These are phyloP conservation scores for Aspergillus ostianus DNA, from an alignment of 495 filamentous ascomycete genomes.

Conservation along the genomic window DNA sequence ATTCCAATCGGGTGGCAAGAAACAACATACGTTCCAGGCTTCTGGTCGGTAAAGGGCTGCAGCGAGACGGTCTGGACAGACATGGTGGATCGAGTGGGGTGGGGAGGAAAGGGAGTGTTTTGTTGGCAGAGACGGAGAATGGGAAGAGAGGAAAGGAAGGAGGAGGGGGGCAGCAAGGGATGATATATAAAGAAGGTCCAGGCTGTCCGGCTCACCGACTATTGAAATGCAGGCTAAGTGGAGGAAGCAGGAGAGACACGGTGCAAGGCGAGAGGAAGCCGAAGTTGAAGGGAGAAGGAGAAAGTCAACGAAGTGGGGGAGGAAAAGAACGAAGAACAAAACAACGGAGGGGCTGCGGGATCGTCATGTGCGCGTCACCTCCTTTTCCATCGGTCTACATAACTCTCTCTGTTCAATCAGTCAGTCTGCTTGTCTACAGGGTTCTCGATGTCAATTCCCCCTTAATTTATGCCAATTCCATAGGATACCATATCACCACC, in stretches of 20 bases:
- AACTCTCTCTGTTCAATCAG: too few relatives aligned
- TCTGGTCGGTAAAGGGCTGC: conserved; percentile 87
- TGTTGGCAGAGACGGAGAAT: conserved; percentile 2
- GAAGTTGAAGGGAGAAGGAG: conserved; percentile 7
- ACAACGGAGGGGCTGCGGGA: neutral
- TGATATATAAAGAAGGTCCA: neutral
- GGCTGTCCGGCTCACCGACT: conserved; percentile 24
- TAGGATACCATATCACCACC: neutral
- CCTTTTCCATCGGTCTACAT: neutral
- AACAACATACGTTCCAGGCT: conserved; percentile 91
- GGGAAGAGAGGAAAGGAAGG: conserved; percentile 15
- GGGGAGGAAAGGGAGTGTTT: conserved; percentile 14
- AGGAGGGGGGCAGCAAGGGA: conserved; percentile 3
- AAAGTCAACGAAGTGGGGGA: conserved; percentile 2
- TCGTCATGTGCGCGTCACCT: neutral
- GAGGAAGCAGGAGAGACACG: too few relatives aligned
- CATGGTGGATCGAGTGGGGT: conserved; percentile 45
- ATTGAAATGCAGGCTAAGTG: conserved; percentile 14
- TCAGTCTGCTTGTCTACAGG: too few relatives aligned
- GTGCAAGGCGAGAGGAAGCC: conserved; percentile 1
- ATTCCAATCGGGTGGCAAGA: conserved; percentile 8
- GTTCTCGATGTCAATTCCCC: neutral
- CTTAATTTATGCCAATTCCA: neutral
- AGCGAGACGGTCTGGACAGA: conserved; percentile 72
- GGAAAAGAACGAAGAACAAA: conserved; percentile 9